phyloP scores from a whole-genome alignment of 2,329 filamentous ascomycete species.

The Diplodia mutila region DNA sequence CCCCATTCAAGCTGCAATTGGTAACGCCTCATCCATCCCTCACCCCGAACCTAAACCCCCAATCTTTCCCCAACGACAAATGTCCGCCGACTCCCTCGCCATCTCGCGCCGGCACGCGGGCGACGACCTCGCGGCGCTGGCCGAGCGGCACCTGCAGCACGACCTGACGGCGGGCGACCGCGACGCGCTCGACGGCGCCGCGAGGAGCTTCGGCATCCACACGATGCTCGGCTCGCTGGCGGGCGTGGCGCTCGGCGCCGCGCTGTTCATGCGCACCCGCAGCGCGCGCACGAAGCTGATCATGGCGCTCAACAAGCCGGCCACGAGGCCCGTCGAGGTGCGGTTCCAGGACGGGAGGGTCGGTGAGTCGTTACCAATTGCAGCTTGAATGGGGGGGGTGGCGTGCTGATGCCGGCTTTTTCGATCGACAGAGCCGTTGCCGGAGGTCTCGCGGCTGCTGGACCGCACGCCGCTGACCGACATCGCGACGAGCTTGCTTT shows the following conservation, averaged over 20 bases:
- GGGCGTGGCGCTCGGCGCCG: conserved; percentile 63
- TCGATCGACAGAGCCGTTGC: conserved; percentile 60
- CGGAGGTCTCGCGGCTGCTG: conserved; percentile 62
- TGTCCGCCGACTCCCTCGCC: conserved; percentile 53
- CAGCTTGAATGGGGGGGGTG: neutral
- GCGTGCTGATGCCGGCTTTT: neutral
- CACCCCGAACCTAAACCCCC: too few relatives aligned
- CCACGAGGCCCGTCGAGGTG: conserved; percentile 65
- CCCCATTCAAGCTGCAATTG: too few relatives aligned
- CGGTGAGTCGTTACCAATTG: conserved; percentile 42
- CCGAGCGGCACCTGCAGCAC: conserved; percentile 62
- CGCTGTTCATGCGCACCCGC: conserved; percentile 61
- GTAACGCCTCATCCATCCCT: too few relatives aligned
- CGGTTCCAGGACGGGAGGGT: conserved; percentile 64
- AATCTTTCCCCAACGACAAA: conserved; percentile 24
- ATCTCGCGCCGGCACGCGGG: conserved; percentile 51
- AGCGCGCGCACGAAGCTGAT: conserved; percentile 62
- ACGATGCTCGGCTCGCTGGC: conserved; percentile 62
- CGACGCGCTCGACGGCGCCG: conserved; percentile 59
- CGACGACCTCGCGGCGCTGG: conserved; percentile 58
- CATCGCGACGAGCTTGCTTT: conserved; percentile 65
- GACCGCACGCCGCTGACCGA: conserved; percentile 64
- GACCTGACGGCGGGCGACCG: conserved; percentile 64
- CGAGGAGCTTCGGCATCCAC: conserved; percentile 58
- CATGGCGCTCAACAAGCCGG: conserved; percentile 59